Conservation (phyloP, 2,329 filamentous ascomycete species). For the Pseudogymnoascus sp. region DNA sequence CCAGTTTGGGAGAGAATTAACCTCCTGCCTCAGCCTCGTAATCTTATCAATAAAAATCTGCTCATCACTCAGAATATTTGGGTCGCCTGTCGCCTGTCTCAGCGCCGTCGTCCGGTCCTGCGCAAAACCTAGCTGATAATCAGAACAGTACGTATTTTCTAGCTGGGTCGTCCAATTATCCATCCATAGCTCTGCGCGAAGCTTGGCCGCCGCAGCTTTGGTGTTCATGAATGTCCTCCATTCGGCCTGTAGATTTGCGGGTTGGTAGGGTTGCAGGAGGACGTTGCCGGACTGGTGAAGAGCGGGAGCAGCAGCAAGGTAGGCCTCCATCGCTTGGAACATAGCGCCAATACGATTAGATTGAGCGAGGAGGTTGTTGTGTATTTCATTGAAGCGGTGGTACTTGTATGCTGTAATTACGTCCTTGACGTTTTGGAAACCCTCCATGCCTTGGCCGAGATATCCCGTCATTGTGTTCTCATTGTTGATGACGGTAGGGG, state of each 20-base stretch:
- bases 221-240: neutral
- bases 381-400: neutral
- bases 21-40: conserved; percentile 1
- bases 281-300: neutral
- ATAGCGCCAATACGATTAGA: neutral
- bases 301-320: neutral
- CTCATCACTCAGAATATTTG: neutral
- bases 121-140: neutral
- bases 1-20: neutral
- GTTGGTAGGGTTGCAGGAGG: neutral
- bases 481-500: neutral
- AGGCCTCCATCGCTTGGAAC: neutral
- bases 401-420: neutral
- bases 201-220: neutral
- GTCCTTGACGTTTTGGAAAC: neutral
- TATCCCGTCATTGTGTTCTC: neutral
- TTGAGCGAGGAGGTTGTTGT: neutral
- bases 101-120: neutral
- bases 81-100: neutral
- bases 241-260: neutral
- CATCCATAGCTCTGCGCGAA: neutral
- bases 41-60: neutral
- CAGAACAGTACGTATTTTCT: neutral
- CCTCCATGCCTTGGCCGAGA: neutral
- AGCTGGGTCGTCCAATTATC: neutral